Evolutionary conservation across 2,329 filamentous ascomycete genomes (phyloP), one percentile per base, ranked within the genome.

Genomic region (Scedosporium minutisporum): DNA sequence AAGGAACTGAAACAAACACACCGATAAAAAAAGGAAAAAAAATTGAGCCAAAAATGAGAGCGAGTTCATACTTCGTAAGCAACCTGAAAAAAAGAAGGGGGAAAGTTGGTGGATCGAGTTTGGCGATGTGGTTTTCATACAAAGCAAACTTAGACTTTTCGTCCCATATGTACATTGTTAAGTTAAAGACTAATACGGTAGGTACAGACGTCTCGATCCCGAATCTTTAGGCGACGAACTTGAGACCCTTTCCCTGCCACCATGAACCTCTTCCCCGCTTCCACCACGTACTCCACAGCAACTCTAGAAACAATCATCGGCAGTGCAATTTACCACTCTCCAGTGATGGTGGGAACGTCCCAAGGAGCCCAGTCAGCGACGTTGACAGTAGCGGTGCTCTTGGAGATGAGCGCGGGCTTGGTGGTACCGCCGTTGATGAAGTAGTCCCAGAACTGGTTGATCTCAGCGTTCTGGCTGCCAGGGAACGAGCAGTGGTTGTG

Each of bases 401-500:
- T 42, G 62, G 62, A 63, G 62, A 63, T 63, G 44, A 25, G 42
- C 5, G 42, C 10, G 14, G 64, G 64, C 25, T 75, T 75, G 4
- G 69, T 69, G 14, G 70, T 69, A 33, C 71, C 69, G 33, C 68
- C 68, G 63, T 71, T 72, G 60, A 83, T 70, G 70, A 83, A 85
- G 70, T 80, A 80, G 73, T 80, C 78, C 70, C 85, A 80, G 71
- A 80, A 86, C 6, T 77, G 75, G 48, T 73, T 80, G 42, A 86
- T 74, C 46, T 84, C 81, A 42, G 75, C 65, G 66, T 79, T 74
- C 73, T 84, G 80, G 33, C 76, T 73, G 51, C 75, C 75, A 16
- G 80, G 83, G 73, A 86, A 85, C 68, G 72, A 69, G 71, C 83
- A 86, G 69, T 86, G 83, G 64, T 73, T 73, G 70, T 85, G 80